phyloP scores from a whole-genome alignment of 495 filamentous ascomycete species.

The Aspergillus homomorphus region DNA sequence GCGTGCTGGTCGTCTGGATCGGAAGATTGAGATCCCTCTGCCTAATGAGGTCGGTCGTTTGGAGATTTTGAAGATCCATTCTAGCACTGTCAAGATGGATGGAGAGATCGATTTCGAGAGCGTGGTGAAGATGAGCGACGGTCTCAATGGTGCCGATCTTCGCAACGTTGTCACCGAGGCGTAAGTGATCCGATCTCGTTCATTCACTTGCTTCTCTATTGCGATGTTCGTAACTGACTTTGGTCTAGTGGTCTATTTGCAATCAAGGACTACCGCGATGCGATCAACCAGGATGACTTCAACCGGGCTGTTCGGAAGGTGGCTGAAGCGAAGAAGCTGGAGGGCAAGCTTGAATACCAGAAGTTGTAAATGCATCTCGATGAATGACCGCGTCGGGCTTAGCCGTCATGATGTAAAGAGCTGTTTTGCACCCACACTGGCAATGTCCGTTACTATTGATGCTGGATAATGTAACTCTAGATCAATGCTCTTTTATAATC shows the following conservation, averaged over 20 bases:
- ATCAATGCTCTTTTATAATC: neutral
- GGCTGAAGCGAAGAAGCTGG: slow-evolving; percentile 94
- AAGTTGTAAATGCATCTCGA: slow-evolving; percentile 69
- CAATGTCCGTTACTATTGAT: neutral
- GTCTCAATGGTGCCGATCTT: slow-evolving; percentile 95
- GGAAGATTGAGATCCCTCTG: slow-evolving; percentile 98
- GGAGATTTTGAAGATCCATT: slow-evolving; percentile 98
- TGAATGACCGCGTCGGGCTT: slow-evolving; percentile 10
- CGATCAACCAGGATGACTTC: slow-evolving; percentile 97
- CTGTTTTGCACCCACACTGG: neutral
- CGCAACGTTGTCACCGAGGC: slow-evolving; percentile 98
- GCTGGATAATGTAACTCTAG: neutral
- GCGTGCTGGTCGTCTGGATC: slow-evolving; percentile 88
- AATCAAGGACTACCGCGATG: slow-evolving; percentile 94
- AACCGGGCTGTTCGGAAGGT: slow-evolving; percentile 98
- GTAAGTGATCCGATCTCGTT: slow-evolving; percentile 61
- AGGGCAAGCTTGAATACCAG: slow-evolving; percentile 96
- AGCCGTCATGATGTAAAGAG: slow-evolving; percentile 8
- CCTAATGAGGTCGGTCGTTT: slow-evolving; percentile 98
- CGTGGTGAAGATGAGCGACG: slow-evolving; percentile 99
- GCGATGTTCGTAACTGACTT: slow-evolving; percentile 23
- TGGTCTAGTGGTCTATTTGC: slow-evolving; percentile 78
- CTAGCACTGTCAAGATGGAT: slow-evolving; percentile 78
- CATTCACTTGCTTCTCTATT: slow-evolving; percentile 2
- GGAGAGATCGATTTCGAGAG: slow-evolving; percentile 99